Evolutionary conservation across 345 rosid species (phyloP).

Genomic region (Acer campestre): DNA sequence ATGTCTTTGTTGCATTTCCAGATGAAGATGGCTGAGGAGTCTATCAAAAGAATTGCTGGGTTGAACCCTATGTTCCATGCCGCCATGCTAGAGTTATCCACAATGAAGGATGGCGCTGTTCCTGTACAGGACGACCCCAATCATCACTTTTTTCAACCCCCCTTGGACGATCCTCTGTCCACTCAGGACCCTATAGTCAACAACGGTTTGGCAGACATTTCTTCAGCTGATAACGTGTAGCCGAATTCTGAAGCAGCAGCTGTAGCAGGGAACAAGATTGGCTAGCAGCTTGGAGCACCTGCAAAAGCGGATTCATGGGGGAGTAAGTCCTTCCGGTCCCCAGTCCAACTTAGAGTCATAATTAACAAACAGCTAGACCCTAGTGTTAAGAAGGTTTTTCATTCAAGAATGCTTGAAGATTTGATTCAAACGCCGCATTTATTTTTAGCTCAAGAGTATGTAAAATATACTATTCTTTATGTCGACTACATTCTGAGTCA

Average conservation of each 20-base stretch:
- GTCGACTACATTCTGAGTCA: conserved; percentile 1
- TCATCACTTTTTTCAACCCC: conserved; percentile 37
- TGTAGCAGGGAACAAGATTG: conserved; percentile 54
- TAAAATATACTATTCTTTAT: conserved; percentile 17
- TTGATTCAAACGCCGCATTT: conserved; percentile 7
- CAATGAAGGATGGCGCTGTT: conserved; percentile 50
- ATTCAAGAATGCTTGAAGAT: conserved; percentile 10
- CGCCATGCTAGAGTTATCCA: conserved; percentile 45
- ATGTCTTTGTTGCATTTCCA: conserved; percentile 28
- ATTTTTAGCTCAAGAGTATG: conserved; percentile 18
- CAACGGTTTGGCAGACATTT: conserved; percentile 40
- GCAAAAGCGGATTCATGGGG: conserved; percentile 80
- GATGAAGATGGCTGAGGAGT: conserved; percentile 98
- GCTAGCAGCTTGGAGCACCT: conserved; percentile 88
- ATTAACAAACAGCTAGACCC: conserved; percentile 12
- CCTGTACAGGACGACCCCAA: conserved; percentile 52
- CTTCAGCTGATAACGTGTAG: conserved; percentile 45
- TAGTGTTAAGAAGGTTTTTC: conserved; percentile 4
- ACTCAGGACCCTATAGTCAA: conserved; percentile 31
- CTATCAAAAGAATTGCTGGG: conserved; percentile 77
- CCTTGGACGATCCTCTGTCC: conserved; percentile 30
- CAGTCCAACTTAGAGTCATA: conserved; percentile 32
- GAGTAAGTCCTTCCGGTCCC: conserved; percentile 25
- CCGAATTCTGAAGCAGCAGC: conserved; percentile 31
- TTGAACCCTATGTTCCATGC: conserved; percentile 63